Base-by-base conservation (phyloP, 139 green algal species). In the Pleodorina starrii region DNA sequence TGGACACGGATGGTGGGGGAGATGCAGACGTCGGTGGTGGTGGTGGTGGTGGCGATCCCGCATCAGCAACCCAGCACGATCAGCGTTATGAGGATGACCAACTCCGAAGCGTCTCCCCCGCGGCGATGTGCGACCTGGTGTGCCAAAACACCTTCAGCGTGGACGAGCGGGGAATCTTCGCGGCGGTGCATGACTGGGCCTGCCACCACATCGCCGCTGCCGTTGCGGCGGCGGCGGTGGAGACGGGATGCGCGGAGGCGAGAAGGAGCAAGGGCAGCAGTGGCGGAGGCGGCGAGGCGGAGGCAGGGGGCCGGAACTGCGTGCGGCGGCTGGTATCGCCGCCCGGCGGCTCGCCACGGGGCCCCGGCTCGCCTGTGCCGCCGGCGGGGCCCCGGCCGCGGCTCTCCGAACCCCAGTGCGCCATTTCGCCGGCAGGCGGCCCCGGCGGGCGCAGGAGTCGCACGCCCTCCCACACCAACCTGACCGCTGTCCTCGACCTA, bases 91-190 rank as follows among this genome's bases (percentile, higher is more conserved):
- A 85, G 72, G 48, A 74, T 29, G 50, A 50, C 21, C 69, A 94
- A n/a, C 82, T 88, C n/a, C 66, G 21, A 5, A 27, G 60, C 44
- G 32, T 88, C 25, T 89, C 60, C 0, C 29, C 90, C 21, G 66
- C 82, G 7, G 50, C 84, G 50, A 73, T 91, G 72, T 89, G 72
- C 35, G 89, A 91, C 71, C 36, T 90, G 74, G 60, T 91, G 25
- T 66, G 59, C 46, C 85, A 86, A 23, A 91, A 91, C 75, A 84
- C 69, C 10, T 85, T 91, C 40, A 75, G 66, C 19, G 89, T 87
- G 68, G 44, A 74, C 2, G 95, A 97, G 88, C 86, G 86, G 43
- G 81, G 60, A 12, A 87, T 87, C 42, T 87, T 40, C 32, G 42
- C 29, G 3, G 81, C 60, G 0, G 81, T 87, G 19, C 60, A 68